phyloP scores from a whole-genome alignment of 148 eudicot genomes.

The Vaccinium macrocarpon region DNA sequence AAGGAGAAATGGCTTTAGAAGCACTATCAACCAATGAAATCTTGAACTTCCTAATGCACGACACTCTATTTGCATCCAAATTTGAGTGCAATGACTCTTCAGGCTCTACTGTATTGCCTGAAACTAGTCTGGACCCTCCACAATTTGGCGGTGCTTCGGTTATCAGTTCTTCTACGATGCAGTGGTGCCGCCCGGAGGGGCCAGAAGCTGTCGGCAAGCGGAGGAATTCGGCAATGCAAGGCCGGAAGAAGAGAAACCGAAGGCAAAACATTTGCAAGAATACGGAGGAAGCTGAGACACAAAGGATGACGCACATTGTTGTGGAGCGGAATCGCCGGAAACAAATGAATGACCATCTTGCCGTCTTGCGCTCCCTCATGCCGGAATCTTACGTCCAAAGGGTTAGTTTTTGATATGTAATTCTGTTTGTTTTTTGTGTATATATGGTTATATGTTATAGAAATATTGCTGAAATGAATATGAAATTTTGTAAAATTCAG shows the following conservation, averaged over 20 bases:
- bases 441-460: not conserved
- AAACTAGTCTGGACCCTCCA: constrained; percentile 22
- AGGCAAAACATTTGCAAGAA: constrained; percentile 69
- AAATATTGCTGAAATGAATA: not conserved
- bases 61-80: constrained; percentile 29
- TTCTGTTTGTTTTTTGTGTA: not conserved
- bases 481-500: not conserved
- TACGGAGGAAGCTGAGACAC: constrained; percentile 82
- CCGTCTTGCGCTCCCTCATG: constrained; percentile 86
- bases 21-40: constrained; percentile 63
- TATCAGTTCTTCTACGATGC: not conserved
- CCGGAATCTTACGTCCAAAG: constrained; percentile 83
- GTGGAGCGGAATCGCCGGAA: constrained; percentile 91
- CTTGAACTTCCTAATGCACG: constrained; percentile 58
- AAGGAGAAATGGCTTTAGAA: constrained; percentile 56
- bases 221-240: constrained; percentile 32
- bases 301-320: constrained; percentile 88
- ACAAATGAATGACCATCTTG: constrained; percentile 89
- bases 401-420: constrained; percentile 26
- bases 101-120: constrained; percentile 2
- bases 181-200: not conserved
- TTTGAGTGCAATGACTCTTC: not conserved
- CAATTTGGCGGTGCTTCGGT: constrained; percentile 15
- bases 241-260: constrained; percentile 64
- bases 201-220: constrained; percentile 1